Conservation (phyloP, 306 rosid species). For the Vigna trinervia region DNA sequence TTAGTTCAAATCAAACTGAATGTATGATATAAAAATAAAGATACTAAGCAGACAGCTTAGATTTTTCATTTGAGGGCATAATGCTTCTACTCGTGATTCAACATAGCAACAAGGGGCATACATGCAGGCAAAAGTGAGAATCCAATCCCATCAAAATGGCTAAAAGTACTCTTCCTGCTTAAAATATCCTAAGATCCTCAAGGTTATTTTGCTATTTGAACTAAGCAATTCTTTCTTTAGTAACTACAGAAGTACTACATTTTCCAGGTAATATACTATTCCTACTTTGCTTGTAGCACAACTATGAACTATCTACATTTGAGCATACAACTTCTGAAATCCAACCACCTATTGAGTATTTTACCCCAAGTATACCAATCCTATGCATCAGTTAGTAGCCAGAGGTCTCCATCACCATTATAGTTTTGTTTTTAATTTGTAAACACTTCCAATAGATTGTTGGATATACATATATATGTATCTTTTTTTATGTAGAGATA, state of each 20-base stretch:
- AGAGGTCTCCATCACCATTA: background rate
- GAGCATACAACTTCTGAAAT: conserved; percentile 14
- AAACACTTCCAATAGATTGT: conserved; percentile 1
- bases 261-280: background rate
- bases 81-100: conserved; percentile 4
- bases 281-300: conserved; percentile 5
- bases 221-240: conserved; percentile 7
- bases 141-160: background rate
- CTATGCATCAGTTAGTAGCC: background rate
- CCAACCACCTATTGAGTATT: conserved; percentile 20
- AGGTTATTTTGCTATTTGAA: conserved; percentile 26
- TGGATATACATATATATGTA: background rate
- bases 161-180: background rate
- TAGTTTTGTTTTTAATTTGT: background rate
- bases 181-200: conserved; percentile 9
- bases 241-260: background rate
- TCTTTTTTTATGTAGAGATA: background rate
- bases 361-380: conserved; percentile 5
- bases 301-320: conserved; percentile 4
- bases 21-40: background rate
- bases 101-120: conserved; percentile 13
- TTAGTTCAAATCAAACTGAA: conserved; percentile 15
- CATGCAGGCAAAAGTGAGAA: background rate
- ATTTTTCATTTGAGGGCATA: conserved; percentile 6
- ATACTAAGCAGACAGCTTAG: conserved; percentile 8